These are phyloP conservation scores for Fusarium tupiense DNA, from an alignment of 2,329 filamentous ascomycete species.

Conservation along the genomic window DNA sequence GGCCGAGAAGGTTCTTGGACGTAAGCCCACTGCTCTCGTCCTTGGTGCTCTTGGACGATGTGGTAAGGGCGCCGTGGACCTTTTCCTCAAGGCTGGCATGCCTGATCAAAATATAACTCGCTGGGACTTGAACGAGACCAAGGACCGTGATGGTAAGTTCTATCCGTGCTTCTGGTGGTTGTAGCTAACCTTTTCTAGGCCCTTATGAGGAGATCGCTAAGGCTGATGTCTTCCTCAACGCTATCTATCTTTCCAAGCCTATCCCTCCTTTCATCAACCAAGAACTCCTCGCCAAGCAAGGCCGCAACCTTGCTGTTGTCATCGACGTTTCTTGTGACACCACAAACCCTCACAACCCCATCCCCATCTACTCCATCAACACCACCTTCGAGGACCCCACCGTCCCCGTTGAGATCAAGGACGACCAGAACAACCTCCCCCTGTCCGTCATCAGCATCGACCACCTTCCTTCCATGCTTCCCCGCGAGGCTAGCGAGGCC, in stretches of 20 bases:
- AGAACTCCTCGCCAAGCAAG: slow-evolving; percentile 69
- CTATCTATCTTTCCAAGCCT: slow-evolving; percentile 74
- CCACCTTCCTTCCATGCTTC: slow-evolving; percentile 83
- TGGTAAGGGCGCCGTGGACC: slow-evolving; percentile 83
- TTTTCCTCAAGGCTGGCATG: slow-evolving; percentile 76
- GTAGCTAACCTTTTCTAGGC: slow-evolving; percentile 3
- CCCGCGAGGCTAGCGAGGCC: slow-evolving; percentile 85
- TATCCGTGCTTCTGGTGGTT: too few relatives aligned
- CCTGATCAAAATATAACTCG: slow-evolving; percentile 57
- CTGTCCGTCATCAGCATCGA: slow-evolving; percentile 89
- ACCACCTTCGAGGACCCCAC: slow-evolving; percentile 93
- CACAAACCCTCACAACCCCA: slow-evolving; percentile 74
- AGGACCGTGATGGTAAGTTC: slow-evolving; percentile 62
- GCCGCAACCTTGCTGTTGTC: slow-evolving; percentile 80
- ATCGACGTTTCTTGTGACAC: slow-evolving; percentile 83
- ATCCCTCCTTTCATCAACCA: slow-evolving; percentile 85
- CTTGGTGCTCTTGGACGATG: slow-evolving; percentile 89
- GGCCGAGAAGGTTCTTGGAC: slow-evolving; percentile 75
- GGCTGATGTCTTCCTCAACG: slow-evolving; percentile 81
- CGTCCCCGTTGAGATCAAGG: slow-evolving; percentile 73
- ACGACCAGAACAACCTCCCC: slow-evolving; percentile 60
- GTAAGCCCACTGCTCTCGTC: slow-evolving; percentile 79
- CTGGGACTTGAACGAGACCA: slow-evolving; percentile 83
- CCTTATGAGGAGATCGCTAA: slow-evolving; percentile 83
- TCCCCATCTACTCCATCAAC: slow-evolving; percentile 85